phyloP scores from a whole-genome alignment of 768 basidiomycete species.

The Mycena venus region DNA sequence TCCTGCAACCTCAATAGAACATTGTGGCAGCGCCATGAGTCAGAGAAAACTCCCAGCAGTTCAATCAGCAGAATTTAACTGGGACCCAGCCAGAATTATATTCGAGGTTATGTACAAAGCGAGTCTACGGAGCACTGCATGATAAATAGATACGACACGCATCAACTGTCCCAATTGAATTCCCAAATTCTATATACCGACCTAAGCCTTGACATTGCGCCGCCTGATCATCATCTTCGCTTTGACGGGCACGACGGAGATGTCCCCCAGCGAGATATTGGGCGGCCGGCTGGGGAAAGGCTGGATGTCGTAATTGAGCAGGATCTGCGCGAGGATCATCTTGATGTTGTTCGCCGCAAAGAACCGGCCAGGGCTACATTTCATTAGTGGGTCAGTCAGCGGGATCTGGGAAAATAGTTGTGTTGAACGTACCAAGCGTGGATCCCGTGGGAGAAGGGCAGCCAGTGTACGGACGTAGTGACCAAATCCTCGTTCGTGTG shows the following conservation, averaged over 20 bases:
- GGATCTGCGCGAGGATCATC: constrained; percentile 27
- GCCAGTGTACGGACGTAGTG: constrained; percentile 15
- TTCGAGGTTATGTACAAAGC: neutral
- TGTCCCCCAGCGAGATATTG: constrained; percentile 27
- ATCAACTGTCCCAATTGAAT: neutral
- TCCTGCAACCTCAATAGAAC: no score
- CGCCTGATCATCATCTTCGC: constrained; percentile 28
- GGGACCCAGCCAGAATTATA: no score
- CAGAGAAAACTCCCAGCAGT: no score
- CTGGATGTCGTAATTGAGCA: constrained; percentile 34
- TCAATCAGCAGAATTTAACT: no score
- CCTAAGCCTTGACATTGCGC: constrained; percentile 11
- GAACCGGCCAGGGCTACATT: constrained; percentile 31
- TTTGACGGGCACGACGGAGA: constrained; percentile 26
- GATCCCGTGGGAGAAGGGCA: constrained; percentile 23
- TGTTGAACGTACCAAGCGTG: constrained; percentile 24
- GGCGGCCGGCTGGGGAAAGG: constrained; percentile 5
- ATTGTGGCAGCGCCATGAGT: no score
- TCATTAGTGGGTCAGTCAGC: neutral
- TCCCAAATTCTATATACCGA: neutral
- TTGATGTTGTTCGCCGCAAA: constrained; percentile 34
- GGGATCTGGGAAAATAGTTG: neutral
- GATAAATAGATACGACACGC: neutral
- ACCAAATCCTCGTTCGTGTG: constrained; percentile 24
- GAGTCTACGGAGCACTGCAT: neutral